phyloP scores from a whole-genome alignment of 805 yeast genomes.

The Starmerella floris region DNA sequence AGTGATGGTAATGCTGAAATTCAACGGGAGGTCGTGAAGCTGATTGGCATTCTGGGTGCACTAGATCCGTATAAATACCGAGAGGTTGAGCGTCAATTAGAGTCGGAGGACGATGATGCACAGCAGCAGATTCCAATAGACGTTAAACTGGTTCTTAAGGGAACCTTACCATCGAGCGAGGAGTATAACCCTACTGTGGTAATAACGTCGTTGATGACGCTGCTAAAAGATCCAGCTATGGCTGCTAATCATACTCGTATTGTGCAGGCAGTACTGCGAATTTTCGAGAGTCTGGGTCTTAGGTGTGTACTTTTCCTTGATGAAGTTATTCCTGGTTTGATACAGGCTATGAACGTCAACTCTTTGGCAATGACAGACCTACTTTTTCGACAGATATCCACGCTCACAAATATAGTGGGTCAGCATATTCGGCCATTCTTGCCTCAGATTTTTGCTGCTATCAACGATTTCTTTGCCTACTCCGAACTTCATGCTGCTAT shows the following conservation, averaged over 20 bases:
- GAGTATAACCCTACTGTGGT: constrained; percentile 95
- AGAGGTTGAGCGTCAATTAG: constrained; percentile 66
- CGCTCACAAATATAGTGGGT: constrained; percentile 65
- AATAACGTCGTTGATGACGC: constrained; percentile 67
- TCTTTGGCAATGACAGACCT: constrained; percentile 70
- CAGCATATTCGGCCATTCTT: constrained; percentile 81
- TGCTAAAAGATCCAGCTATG: constrained; percentile 71
- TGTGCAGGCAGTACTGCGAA: constrained; percentile 85
- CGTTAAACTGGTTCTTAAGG: constrained; percentile 78
- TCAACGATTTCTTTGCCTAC: constrained; percentile 56
- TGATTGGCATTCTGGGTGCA: constrained; percentile 90
- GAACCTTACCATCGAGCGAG: constrained; percentile 79
- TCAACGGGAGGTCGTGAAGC: constrained; percentile 74
- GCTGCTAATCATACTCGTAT: constrained; percentile 80
- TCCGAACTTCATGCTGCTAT: constrained; percentile 64
- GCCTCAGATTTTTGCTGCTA: constrained; percentile 56
- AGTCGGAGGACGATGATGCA: constrained; percentile 32
- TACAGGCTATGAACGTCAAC: constrained; percentile 61
- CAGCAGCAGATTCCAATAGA: constrained; percentile 85
- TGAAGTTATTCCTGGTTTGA: constrained; percentile 76
- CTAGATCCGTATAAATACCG: constrained; percentile 91
- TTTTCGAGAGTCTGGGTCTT: constrained; percentile 76
- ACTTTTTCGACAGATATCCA: constrained; percentile 77
- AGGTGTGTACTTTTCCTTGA: constrained; percentile 82
- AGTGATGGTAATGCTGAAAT: constrained; percentile 58